Base-by-base conservation (phyloP, 352 stramenopile genomes). In the Phytopythium aichiense region DNA sequence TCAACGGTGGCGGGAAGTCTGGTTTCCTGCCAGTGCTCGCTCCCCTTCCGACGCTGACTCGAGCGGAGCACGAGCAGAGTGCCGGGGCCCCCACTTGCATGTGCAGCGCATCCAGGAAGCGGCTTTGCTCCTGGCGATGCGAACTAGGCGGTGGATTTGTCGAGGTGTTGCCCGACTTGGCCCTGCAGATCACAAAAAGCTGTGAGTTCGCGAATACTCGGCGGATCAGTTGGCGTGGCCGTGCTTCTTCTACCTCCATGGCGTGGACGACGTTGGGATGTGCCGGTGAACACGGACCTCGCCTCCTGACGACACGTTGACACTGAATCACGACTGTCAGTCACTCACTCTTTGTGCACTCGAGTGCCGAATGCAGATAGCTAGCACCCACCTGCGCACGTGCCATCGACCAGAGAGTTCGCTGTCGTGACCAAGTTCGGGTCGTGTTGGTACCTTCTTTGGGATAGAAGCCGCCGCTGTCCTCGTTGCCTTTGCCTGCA, bases 91-190 rank as follows among this genome's bases (percentile, higher is more conserved):
- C 66, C 6, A 91, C 35, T 43, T 89, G 65, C 11, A 56, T 58
- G 56, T 83, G 77, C 18, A 91, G 60, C 11, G 81, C 81, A 20
- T 49, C 63, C 28, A 89, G 54, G 40, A 84, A 89, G 0, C 81
- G 77, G 33, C 76, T 67, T 38, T 80, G 69, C 7, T 72, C 64
- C 53, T 52, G 12, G 25, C 48, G 23, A 30, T 52, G 11, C 2
- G 9, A 57, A 20, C 16, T 54, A 15, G 23, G 31, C 15, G 28
- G 28, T 15, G 38, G 7, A 13, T 16, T 20, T 38, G 40, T 60
- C 13, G 37, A 23, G 30, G 18, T 57, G 5, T 35, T 45, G 0
- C 49, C 15, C 22, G 63, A 61, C 18, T 61, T 64, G 11, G 46
- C 58, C n/a, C 42, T 61, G 46, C n/a, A 40, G 12, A 16, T 40